Evolutionary conservation across 2,329 filamentous ascomycete species (phyloP).

Genomic region (Metarhizium brunneum): DNA sequence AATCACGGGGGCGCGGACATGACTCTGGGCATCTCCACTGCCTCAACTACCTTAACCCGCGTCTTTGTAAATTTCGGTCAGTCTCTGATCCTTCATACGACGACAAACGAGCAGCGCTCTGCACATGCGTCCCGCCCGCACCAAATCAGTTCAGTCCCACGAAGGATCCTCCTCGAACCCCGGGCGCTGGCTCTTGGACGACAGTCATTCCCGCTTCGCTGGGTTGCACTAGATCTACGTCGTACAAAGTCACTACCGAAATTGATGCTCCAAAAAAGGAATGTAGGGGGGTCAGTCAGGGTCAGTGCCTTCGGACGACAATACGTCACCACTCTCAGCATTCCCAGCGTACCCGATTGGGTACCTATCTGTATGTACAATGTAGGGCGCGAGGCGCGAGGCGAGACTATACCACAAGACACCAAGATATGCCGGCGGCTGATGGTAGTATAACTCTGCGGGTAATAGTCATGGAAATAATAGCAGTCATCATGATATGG

Average conservation of each 20-base stretch:
- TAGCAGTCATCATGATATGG: background rate
- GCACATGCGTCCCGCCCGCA: background rate
- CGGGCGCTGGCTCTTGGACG: background rate
- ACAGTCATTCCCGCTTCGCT: background rate
- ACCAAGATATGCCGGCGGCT: background rate
- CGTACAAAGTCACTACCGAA: background rate
- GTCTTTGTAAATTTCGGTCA: background rate
- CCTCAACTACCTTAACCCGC: background rate
- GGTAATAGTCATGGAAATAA: background rate
- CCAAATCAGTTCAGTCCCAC: background rate
- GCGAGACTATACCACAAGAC: background rate
- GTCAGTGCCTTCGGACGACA: background rate
- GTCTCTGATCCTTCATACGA: background rate
- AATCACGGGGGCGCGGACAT: background rate
- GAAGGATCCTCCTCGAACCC: background rate
- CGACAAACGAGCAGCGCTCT: background rate
- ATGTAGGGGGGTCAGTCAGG: background rate
- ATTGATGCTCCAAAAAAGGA: background rate
- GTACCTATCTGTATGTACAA: background rate
- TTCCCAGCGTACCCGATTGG: background rate
- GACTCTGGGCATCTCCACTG: background rate
- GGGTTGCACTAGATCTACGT: background rate
- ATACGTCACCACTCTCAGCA: background rate
- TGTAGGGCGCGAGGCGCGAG: background rate
- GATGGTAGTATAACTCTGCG: background rate